These are phyloP conservation scores for Aspergillus diversus DNA, from an alignment of 495 filamentous ascomycete species.

Conservation along the genomic window DNA sequence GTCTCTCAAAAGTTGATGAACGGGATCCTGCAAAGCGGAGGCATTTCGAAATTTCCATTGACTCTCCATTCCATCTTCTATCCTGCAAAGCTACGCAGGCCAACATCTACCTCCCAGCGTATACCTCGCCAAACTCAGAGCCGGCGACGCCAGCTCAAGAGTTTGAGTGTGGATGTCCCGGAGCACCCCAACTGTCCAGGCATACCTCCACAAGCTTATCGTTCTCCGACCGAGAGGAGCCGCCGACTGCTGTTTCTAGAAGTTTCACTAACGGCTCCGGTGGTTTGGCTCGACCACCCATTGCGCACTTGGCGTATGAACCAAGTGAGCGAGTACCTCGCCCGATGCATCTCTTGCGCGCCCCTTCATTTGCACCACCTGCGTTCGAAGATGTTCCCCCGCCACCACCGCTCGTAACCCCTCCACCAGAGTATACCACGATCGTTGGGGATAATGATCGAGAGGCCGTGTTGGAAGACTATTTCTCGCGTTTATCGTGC, in stretches of 20 bases:
- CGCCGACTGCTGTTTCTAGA: conserved; percentile 34
- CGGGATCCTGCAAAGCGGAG: conserved; percentile 80
- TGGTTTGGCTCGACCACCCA: conserved; percentile 50
- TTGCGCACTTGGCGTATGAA: conserved; percentile 51
- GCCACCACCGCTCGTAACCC: conserved; percentile 82
- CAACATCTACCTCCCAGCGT: conserved; percentile 87
- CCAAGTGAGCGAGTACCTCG: conserved; percentile 50
- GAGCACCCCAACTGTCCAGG: conserved; percentile 52
- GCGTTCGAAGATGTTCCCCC: conserved; percentile 86
- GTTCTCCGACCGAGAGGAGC: conserved; percentile 34
- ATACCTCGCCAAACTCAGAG: conserved; percentile 64
- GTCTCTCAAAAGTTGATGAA: conserved; percentile 84
- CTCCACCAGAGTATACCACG: conserved; percentile 84
- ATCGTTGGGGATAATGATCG: conserved; percentile 80
- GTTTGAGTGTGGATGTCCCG: conserved; percentile 77
- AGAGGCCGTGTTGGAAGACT: conserved; percentile 81
- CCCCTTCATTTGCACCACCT: conserved; percentile 87
- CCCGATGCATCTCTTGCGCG: conserved; percentile 88
- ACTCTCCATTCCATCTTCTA: conserved; percentile 94
- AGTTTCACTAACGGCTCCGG: conserved; percentile 53
- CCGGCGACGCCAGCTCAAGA: conserved; percentile 50
- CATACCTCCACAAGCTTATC: conserved; percentile 44
- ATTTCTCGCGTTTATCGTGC: conserved; percentile 75
- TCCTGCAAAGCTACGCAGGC: conserved; percentile 91
- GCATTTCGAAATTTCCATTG: conserved; percentile 98